Evolutionary conservation across 768 basidiomycete genomes (phyloP).

Genomic region (Trametes elegans): DNA sequence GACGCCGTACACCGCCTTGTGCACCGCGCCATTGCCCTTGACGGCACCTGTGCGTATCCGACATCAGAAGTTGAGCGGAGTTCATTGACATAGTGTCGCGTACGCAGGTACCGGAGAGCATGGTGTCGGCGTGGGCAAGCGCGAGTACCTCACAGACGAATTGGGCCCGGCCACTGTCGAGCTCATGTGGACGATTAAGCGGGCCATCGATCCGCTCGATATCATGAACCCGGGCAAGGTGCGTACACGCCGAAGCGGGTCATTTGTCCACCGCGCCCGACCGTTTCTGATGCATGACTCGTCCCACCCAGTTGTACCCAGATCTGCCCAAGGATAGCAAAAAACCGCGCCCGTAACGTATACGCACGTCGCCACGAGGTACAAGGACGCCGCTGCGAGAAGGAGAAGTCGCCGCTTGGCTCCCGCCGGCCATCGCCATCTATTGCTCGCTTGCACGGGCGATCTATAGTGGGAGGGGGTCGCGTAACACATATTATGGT

Average conservation of each 20-base stretch:
- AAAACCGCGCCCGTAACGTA: neutral
- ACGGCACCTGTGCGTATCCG: constrained; percentile 65
- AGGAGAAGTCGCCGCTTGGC: no score
- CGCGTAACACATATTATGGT: no score
- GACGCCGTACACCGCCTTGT: constrained; percentile 70
- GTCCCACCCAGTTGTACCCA: constrained; percentile 3
- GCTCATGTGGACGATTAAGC: constrained; percentile 85
- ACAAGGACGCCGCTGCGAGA: neutral
- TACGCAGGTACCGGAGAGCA: constrained; percentile 77
- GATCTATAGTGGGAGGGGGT: no score
- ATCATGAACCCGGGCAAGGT: constrained; percentile 87
- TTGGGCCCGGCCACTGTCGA: constrained; percentile 80
- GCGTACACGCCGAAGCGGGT: neutral
- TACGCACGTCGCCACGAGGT: neutral
- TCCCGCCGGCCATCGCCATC: no score
- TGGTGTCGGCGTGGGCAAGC: constrained; percentile 86
- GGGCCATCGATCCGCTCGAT: constrained; percentile 72
- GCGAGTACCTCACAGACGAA: constrained; percentile 78
- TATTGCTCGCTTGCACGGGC: no score
- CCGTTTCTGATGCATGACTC: neutral
- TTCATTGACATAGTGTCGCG: neutral
- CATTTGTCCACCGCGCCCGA: neutral
- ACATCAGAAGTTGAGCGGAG: no score
- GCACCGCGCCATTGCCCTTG: constrained; percentile 66
- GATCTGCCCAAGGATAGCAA: neutral